phyloP scores from a whole-genome alignment of 257 asterid species.

The Avicennia marina region DNA sequence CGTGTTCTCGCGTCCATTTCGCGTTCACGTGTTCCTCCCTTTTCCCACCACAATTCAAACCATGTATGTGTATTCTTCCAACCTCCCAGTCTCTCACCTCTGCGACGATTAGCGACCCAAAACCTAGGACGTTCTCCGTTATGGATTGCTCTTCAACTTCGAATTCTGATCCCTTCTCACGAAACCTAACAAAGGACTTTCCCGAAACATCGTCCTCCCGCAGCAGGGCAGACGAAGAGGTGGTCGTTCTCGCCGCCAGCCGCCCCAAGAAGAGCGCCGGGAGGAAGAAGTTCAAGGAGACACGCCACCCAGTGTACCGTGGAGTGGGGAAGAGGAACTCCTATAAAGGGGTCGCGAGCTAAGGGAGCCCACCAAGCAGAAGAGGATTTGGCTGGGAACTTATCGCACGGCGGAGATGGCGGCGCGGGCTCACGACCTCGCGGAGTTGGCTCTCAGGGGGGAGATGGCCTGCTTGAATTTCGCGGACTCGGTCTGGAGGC shows the following conservation, averaged over 20 bases:
- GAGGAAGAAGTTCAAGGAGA: constrained; percentile 46
- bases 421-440: constrained; percentile 78
- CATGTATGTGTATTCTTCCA: no score
- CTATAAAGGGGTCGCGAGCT: constrained; percentile 45
- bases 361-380: constrained; percentile 55
- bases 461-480: constrained; percentile 50
- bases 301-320: constrained; percentile 53
- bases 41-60: no score
- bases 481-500: constrained; percentile 59
- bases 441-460: constrained; percentile 68
- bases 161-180: not conserved
- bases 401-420: constrained; percentile 85
- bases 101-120: no score
- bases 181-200: not conserved
- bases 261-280: constrained; percentile 41
- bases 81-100: no score
- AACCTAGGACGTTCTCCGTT: no score
- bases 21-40: not conserved
- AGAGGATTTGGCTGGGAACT: constrained; percentile 74
- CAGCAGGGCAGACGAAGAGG: constrained; percentile 5
- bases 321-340: constrained; percentile 43
- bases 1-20: constrained; percentile 13
- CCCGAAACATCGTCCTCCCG: constrained; percentile 8
- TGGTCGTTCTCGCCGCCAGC: constrained; percentile 27
- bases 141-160: constrained; percentile 15